Evolutionary conservation across 2,329 filamentous ascomycete genomes (phyloP), one percentile per base, ranked within the genome.

Genomic region (Pestalotiopsis sp.): DNA sequence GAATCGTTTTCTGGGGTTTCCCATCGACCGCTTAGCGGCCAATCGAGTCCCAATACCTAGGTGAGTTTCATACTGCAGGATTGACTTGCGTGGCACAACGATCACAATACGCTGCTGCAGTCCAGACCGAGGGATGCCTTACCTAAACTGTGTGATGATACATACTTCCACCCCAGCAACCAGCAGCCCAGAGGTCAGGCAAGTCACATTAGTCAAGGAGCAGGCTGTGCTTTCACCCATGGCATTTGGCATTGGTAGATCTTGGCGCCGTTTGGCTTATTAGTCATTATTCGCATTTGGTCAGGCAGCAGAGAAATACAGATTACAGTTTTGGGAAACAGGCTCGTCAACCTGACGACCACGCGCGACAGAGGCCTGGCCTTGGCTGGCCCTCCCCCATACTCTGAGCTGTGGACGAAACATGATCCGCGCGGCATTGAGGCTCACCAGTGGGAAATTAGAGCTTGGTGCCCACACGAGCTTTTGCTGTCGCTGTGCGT

Each of bases 231-330:
- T 36, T 36, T 36, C 31, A 36, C 31, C 31, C 31, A 36, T 36
- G 31, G 31, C 7, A 9, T 9, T 9, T 36, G 31, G 31, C 31
- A 36, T 36, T 36, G 31, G 31, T 36, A 36, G 31, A 36, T 36
- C 31, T 36, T 36, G 31, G 31, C 31, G 9, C 31, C 31, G 31
- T 36, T 36, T 36, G 31, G 31, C 31, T 36, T 36, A 36, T 36
- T 36, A 36, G 31, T 36, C 31, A 36, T 36, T 36, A 36, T 36
- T 36, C 31, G 31, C 31, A 36, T 36, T 36, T 36, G 9, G 57
- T 67, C 65, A 67, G 65, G 65, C 65, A 67, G 65, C 57, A 67
- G 65, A 58, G 38, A n/a, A 13, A 66, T 13, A 7, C 41, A 49
- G n/a, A 49, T 14, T 14, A 49, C 41, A n/a, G 41, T 49, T 49